A percentile compares a stretch with the other conserved stretches of the same genome.
These are phyloP conservation scores for Erodium texanum DNA, from an alignment of 441 rosid species.

Conservation along the genomic window DNA sequence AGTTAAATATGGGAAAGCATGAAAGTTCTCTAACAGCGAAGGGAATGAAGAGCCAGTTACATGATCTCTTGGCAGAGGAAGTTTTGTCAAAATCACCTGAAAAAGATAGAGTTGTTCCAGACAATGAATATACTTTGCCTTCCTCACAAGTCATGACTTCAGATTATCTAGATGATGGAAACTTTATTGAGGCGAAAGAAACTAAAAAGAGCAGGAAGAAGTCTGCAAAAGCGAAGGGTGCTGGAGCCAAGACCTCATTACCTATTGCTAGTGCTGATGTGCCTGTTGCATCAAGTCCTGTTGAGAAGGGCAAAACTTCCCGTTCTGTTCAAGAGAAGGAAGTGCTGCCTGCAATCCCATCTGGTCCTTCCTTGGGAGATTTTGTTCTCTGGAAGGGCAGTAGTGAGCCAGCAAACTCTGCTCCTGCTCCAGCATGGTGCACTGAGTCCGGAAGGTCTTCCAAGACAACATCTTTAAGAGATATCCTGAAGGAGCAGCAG, in stretches of 20 bases:
- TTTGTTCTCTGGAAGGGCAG: constrained; percentile 76
- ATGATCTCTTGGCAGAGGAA: constrained; percentile 59
- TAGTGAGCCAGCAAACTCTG: constrained; percentile 37
- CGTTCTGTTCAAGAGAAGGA: constrained; percentile 56
- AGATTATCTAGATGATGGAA: constrained; percentile 48
- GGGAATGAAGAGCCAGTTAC: constrained; percentile 61
- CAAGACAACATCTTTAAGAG: constrained; percentile 76
- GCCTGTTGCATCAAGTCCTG: constrained; percentile 46
- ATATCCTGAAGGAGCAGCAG: constrained; percentile 86
- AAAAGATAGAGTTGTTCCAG: constrained; percentile 39
- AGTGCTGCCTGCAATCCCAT: constrained; percentile 64
- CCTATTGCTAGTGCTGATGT: constrained; percentile 36
- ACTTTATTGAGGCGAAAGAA: constrained; percentile 87
- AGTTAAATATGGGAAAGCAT: constrained; percentile 31
- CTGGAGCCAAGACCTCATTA: constrained; percentile 44
- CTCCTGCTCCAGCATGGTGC: constrained; percentile 83
- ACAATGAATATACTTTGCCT: constrained; percentile 24
- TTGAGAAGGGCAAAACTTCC: constrained; percentile 64
- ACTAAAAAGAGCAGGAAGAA: constrained; percentile 83
- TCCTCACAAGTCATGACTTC: constrained; percentile 22
- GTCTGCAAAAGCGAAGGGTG: constrained; percentile 69
- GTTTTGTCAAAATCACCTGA: constrained; percentile 48
- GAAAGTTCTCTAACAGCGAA: constrained; percentile 37
- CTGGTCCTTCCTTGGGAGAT: constrained; percentile 94
- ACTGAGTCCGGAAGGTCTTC: constrained; percentile 51